Percentiles rank a stretch among this genome's conserved stretches.
These are phyloP conservation scores for Iris macrosiphon DNA, from an alignment of 106 monocot species.

Conservation along the genomic window DNA sequence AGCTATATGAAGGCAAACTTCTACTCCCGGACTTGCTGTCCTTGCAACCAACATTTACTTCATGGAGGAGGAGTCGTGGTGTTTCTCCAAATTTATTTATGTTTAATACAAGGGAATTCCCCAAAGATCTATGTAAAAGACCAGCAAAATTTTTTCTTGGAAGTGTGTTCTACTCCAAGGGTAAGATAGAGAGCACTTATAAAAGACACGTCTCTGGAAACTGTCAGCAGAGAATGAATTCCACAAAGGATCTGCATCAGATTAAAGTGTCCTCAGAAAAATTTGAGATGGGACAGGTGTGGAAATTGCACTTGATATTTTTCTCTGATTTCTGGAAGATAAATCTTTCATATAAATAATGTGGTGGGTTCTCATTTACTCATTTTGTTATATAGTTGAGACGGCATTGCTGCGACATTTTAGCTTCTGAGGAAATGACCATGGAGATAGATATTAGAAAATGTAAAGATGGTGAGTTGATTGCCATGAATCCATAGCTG, in stretches of 20 bases:
- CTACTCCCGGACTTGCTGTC: slow-evolving; percentile 61
- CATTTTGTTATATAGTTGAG: slow-evolving; percentile 22
- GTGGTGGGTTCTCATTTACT: slow-evolving; percentile 8
- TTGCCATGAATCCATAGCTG: slow-evolving; percentile 39
- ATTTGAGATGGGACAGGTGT: slow-evolving; percentile 45
- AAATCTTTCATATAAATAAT: not conserved
- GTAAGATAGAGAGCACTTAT: slow-evolving; percentile 43
- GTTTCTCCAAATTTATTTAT: slow-evolving; percentile 31
- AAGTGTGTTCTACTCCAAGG: slow-evolving; percentile 8
- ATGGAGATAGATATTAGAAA: slow-evolving; percentile 61
- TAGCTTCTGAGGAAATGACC: slow-evolving; percentile 29
- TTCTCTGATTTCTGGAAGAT: not conserved
- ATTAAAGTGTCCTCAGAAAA: slow-evolving; percentile 44
- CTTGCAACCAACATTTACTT: slow-evolving; percentile 49
- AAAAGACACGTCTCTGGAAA: slow-evolving; percentile 20
- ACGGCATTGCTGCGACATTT: slow-evolving; percentile 70
- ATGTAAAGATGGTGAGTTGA: slow-evolving; percentile 73
- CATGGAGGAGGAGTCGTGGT: slow-evolving; percentile 49
- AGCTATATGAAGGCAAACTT: slow-evolving; percentile 57
- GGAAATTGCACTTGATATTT: not conserved
- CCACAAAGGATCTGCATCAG: slow-evolving; percentile 27
- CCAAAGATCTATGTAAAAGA: slow-evolving; percentile 61
- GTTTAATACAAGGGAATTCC: slow-evolving; percentile 57
- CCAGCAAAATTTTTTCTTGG: slow-evolving; percentile 61
- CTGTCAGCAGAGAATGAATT: slow-evolving; percentile 20